Evolutionary conservation across 1,139 yeast genomes (phyloP), one percentile per base, ranked within the genome.

Genomic region (Kodamaea plutei): DNA sequence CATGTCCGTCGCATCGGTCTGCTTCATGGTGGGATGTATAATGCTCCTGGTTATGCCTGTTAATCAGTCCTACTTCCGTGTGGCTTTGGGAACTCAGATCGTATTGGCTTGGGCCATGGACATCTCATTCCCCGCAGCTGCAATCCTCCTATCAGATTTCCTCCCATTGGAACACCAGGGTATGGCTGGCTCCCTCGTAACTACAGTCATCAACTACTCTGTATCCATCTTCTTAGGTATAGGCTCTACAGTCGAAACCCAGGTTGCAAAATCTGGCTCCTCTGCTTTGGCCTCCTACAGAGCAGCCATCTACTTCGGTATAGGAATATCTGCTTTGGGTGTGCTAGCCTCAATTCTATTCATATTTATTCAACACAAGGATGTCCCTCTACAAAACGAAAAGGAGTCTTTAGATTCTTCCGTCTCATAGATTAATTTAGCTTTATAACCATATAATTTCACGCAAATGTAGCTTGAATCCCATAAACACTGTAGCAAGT

Each of bases 81-180:
- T 72, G 39, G 43, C 68, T 2, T 52, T 75, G 38, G 76, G 75
- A 4, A 71, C 62, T 31, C 64, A 69, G 67, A 52, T 72, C 24
- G 54, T 74, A 6, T 47, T 74, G 11, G 61, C 73, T 15, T 73
- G 77, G 67, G 80, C 77, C 2, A 73, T 75, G 79, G 80, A 75
- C 45, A 51, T 72, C 43, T 70, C 78, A 20, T 75, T 74, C 44
- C 80, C 80, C 2, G 73, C 79, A 2, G 71, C 79, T 0, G 64
- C 79, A 1, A 60, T 75, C 20, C 63, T 74, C 5, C 47, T 74
- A 24, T 70, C 77, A 8, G 76, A 75, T 38, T 59, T 51, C 26
- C 49, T 75, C 24, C 79, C 80, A 0, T 47, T 52, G 34, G 60
- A 63, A 33, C 70, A 72, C 37, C 81, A 75, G 48, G 80, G 80